Conservation (phyloP, 139 green algal species). For the Chara braunii region DNA sequence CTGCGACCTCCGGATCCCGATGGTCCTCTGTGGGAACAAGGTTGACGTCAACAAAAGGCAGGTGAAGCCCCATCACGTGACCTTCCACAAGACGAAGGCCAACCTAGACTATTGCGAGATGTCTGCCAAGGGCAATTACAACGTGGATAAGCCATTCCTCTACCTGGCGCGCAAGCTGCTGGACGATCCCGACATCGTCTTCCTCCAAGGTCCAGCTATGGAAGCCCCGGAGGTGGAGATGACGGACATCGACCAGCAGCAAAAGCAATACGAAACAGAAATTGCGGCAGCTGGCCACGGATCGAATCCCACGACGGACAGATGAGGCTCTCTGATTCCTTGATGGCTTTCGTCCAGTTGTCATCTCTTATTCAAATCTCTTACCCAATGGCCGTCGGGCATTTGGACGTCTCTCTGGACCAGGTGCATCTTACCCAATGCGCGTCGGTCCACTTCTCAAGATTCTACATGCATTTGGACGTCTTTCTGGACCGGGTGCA, state of each 20-base stretch:
- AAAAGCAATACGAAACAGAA: conserved; percentile 70
- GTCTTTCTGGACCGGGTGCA: too few relatives aligned
- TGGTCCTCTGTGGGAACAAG: conserved; percentile 99
- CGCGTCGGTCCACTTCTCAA: too few relatives aligned
- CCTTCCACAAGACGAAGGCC: conserved; percentile 87
- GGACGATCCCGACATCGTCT: conserved; percentile 79
- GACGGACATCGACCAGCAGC: conserved; percentile 81
- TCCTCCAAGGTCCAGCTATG: conserved; percentile 85
- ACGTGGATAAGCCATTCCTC: conserved; percentile 99
- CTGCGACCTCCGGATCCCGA: conserved; percentile 98
- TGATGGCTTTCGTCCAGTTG: background rate
- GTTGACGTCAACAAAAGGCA: conserved; percentile 99
- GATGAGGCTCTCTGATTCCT: background rate
- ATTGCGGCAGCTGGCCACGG: conserved; percentile 56
- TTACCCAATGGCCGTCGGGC: too few relatives aligned
- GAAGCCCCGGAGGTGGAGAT: conserved; percentile 88
- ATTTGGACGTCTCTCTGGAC: too few relatives aligned
- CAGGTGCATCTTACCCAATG: too few relatives aligned
- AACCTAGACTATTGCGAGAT: conserved; percentile 99
- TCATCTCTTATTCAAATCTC: background rate
- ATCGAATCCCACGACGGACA: conserved; percentile 61
- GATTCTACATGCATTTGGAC: too few relatives aligned
- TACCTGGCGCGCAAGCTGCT: conserved; percentile 97
- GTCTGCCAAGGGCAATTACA: conserved; percentile 99
- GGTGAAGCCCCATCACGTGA: conserved; percentile 99